Percentiles rank a stretch among this genome's conserved stretches.
phyloP scores from a whole-genome alignment of 1,284 basidiomycete genomes.

The Irpex sp. region DNA sequence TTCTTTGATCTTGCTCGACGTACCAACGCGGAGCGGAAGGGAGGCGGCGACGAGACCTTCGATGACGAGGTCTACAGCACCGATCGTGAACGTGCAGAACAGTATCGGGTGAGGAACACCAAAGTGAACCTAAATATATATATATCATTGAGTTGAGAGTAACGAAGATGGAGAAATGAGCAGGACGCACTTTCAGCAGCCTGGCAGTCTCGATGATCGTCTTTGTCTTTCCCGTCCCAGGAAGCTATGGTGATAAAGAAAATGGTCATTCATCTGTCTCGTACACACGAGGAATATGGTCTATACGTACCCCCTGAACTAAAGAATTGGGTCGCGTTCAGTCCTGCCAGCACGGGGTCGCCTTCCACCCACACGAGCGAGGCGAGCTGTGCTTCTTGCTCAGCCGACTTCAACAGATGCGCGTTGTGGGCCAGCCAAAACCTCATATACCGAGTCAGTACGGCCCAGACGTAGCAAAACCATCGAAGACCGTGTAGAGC shows the following conservation, averaged over 20 bases:
- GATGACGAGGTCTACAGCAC: slow-evolving; percentile 90
- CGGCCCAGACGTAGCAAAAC: too few relatives aligned
- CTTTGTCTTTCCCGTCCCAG: slow-evolving; percentile 94
- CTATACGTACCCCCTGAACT: slow-evolving; percentile 74
- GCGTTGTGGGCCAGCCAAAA: slow-evolving; percentile 82
- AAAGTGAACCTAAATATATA: slow-evolving; percentile 55
- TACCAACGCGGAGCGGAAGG: slow-evolving; percentile 69
- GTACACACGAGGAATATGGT: not conserved
- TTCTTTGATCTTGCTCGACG: slow-evolving; percentile 52
- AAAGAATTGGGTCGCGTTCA: slow-evolving; percentile 83
- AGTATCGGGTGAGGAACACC: slow-evolving; percentile 80
- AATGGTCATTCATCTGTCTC: not conserved
- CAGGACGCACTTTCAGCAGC: slow-evolving; percentile 67
- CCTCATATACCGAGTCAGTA: slow-evolving; percentile 33
- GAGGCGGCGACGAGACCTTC: slow-evolving; percentile 51
- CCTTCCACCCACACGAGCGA: slow-evolving; percentile 74
- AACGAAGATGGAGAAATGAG: not conserved
- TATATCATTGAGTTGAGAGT: not conserved
- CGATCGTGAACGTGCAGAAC: slow-evolving; percentile 91
- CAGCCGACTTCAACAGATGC: slow-evolving; percentile 57
- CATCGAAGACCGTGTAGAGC: too few relatives aligned
- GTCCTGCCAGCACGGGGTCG: slow-evolving; percentile 62
- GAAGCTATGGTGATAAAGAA: slow-evolving; percentile 52
- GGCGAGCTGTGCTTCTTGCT: slow-evolving; percentile 64
- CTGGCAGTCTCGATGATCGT: slow-evolving; percentile 85